A percentile compares a stretch with the other conserved stretches of the same genome.
These are phyloP conservation scores for Scedosporium aurantiacum DNA, from an alignment of 2,329 filamentous ascomycete genomes.

Conservation along the genomic window DNA sequence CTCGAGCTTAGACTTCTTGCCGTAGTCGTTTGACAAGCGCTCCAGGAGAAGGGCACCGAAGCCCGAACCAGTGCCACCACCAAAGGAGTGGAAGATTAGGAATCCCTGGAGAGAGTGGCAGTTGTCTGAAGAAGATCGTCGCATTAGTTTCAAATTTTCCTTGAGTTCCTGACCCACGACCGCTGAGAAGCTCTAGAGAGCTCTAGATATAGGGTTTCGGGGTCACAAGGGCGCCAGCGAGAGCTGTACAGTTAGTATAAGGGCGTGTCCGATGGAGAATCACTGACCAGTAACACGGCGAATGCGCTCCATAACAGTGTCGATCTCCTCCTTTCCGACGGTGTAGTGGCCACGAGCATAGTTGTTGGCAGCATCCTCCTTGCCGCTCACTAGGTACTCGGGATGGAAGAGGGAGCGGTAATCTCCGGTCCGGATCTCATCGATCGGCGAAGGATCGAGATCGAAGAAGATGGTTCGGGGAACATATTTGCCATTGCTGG, in stretches of 20 bases:
- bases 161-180: too few species aligned
- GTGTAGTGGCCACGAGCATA: slow-evolving; percentile 69
- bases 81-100: slow-evolving; percentile 65
- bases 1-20: slow-evolving; percentile 69
- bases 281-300: slow-evolving; percentile 52
- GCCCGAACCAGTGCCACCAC: slow-evolving; percentile 61
- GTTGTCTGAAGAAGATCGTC: slow-evolving; percentile 42
- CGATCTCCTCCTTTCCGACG: slow-evolving; percentile 66
- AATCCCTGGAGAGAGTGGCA: slow-evolving; percentile 63
- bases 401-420: slow-evolving; percentile 64
- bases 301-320: slow-evolving; percentile 58
- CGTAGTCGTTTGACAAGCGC: slow-evolving; percentile 62
- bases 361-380: slow-evolving; percentile 70
- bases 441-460: slow-evolving; percentile 61
- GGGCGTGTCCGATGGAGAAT: slow-evolving; percentile 17
- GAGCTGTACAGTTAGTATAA: neutral
- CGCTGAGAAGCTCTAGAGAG: too few species aligned
- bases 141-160: neutral
- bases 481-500: slow-evolving; percentile 60
- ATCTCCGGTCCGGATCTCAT: slow-evolving; percentile 58
- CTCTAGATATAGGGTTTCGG: neutral
- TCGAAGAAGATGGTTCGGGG: slow-evolving; percentile 64
- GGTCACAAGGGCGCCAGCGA: neutral
- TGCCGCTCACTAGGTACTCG: slow-evolving; percentile 60
- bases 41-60: slow-evolving; percentile 63